phyloP scores from a whole-genome alignment of 1,139 yeast genomes.

The Blastobotrys illinoisensis region DNA sequence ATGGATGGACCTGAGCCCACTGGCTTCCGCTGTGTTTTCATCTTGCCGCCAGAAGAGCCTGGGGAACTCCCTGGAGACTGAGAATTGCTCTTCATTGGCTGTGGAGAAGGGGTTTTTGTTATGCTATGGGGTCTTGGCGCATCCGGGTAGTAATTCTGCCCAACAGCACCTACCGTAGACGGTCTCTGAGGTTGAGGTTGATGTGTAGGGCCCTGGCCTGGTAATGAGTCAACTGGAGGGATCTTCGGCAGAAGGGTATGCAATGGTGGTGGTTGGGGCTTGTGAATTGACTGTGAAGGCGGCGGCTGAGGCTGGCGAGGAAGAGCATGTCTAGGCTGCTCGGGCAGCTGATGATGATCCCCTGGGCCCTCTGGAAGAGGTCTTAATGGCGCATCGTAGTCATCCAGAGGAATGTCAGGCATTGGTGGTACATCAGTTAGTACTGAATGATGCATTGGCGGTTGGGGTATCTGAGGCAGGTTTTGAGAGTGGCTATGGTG shows the following conservation, averaged over 20 bases:
- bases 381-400: constrained; percentile 2
- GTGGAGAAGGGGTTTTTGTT: constrained; percentile 4
- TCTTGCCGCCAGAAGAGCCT: neutral
- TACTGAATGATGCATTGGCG: neutral
- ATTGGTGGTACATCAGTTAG: constrained; percentile 3
- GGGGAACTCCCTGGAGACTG: neutral
- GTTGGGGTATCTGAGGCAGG: constrained; percentile 1
- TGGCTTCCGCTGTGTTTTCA: constrained; percentile 15
- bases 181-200: constrained; percentile 3
- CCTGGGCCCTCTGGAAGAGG: constrained; percentile 6
- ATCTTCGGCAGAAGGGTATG: neutral
- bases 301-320: constrained; percentile 6
- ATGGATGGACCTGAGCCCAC: constrained; percentile 8
- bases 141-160: neutral
- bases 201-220: constrained; percentile 6
- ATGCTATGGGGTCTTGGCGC: neutral
- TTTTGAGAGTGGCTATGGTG: neutral
- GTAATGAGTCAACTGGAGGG: neutral
- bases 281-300: constrained; percentile 1
- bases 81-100: neutral
- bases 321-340: constrained; percentile 8
- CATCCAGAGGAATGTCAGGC: constrained; percentile 1
- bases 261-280: neutral
- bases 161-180: neutral
- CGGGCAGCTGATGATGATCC: constrained; percentile 1